phyloP scores from a whole-genome alignment of 2,329 filamentous ascomycete genomes.

The Exophiala alcalophila region DNA sequence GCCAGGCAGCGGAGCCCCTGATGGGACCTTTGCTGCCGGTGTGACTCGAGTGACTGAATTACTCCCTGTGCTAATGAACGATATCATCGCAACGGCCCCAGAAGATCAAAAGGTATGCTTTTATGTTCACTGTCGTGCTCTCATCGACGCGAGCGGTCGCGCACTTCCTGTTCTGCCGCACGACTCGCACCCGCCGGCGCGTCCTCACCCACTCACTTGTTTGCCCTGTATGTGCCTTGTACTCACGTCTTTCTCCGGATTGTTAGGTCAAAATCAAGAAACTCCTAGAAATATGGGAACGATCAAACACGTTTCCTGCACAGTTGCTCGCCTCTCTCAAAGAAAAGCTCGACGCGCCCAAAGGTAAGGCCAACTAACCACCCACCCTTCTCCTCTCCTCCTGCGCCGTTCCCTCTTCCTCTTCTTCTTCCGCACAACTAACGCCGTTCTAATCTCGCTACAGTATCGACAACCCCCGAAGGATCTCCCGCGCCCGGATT shows the following conservation, averaged over 20 bases:
- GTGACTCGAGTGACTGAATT: conserved; percentile 96
- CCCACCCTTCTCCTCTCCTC: no score
- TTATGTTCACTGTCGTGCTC: conserved; percentile 16
- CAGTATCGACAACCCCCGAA: conserved; percentile 60
- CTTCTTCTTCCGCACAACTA: neutral
- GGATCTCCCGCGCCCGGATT: conserved; percentile 49
- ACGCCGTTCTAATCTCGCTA: conserved; percentile 9
- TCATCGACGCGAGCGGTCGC: conserved; percentile 2
- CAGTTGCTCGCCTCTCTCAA: conserved; percentile 80
- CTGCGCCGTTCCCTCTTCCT: conserved; percentile 32
- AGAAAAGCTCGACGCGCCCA: conserved; percentile 66
- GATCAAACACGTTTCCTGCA: conserved; percentile 82
- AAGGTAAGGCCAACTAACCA: conserved; percentile 67
- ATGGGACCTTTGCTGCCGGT: conserved; percentile 91
- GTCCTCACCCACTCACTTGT: conserved; percentile 4
- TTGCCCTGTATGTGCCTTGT: conserved; percentile 4
- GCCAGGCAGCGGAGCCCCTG: conserved; percentile 74
- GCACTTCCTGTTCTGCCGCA: no score
- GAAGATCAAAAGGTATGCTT: conserved; percentile 90
- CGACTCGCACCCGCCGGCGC: neutral
- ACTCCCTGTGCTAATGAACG: conserved; percentile 90
- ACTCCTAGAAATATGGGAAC: conserved; percentile 96
- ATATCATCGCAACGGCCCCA: conserved; percentile 83
- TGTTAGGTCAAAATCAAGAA: conserved; percentile 93
- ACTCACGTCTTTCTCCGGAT: conserved; percentile 50